Evolutionary conservation across 306 rosid genomes (phyloP).

Genomic region (Carpinus viminea): DNA sequence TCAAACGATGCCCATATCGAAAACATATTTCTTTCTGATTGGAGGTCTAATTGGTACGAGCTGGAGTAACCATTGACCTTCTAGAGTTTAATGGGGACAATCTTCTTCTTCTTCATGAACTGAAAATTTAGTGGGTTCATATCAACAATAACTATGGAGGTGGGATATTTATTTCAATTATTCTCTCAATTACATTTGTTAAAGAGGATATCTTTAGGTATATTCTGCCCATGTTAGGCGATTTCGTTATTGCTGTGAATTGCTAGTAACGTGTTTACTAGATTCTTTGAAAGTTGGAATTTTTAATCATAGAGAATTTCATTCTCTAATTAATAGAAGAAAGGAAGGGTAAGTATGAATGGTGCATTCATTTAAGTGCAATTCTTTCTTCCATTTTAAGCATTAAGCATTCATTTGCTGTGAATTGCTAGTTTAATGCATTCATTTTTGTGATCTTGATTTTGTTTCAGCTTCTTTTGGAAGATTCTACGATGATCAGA

Average conservation of each 20-base stretch:
- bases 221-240: neutral
- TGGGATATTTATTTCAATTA: neutral
- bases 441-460: neutral
- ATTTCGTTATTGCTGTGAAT: neutral
- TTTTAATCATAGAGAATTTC: neutral
- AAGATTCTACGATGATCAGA: slow-evolving; percentile 5
- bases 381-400: neutral
- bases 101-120: slow-evolving; percentile 1
- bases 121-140: neutral
- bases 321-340: neutral
- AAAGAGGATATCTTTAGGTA: neutral
- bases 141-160: neutral
- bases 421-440: no score
- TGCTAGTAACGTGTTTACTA: neutral
- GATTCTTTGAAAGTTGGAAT: neutral
- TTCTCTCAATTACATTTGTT: neutral
- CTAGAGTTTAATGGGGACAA: neutral
- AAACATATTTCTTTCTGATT: no score
- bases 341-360: neutral
- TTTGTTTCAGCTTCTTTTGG: slow-evolving; percentile 12
- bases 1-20: no score
- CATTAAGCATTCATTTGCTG: no score
- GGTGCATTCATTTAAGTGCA: neutral
- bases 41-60: slow-evolving; percentile 1
- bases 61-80: slow-evolving; percentile 1